Conservation (phyloP, 1,139 yeast genomes). For the Hanseniaspora uvarum region DNA sequence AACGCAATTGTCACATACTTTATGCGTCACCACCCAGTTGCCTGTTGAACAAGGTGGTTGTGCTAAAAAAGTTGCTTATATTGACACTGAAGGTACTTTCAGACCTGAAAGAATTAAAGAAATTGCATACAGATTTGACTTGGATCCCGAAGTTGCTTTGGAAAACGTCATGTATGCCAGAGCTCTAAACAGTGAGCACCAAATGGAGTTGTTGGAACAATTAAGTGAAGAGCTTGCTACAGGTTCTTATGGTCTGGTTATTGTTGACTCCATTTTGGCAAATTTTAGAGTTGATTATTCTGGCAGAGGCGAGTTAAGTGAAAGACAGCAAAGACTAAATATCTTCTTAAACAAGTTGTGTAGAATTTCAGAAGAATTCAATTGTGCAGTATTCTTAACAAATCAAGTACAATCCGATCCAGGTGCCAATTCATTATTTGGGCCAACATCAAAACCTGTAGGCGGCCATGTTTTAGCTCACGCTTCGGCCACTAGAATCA, state of each 20-base stretch:
- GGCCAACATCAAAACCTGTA: constrained; percentile 84
- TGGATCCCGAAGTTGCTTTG: constrained; percentile 84
- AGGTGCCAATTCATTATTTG: constrained; percentile 55
- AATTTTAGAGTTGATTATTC: constrained; percentile 87
- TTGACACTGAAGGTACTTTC: constrained; percentile 97
- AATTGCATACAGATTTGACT: constrained; percentile 83
- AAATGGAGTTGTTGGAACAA: constrained; percentile 69
- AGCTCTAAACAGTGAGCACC: constrained; percentile 96
- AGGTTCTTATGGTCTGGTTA: constrained; percentile 66
- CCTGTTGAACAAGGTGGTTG: constrained; percentile 99
- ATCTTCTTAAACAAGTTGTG: constrained; percentile 85
- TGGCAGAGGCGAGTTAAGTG: constrained; percentile 93
- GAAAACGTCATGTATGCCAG: constrained; percentile 96
- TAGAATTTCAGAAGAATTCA: constrained; percentile 91
- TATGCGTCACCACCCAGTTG: constrained; percentile 91
- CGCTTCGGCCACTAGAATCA: constrained; percentile 46
- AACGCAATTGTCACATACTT: constrained; percentile 90
- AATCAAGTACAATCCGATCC: constrained; percentile 96
- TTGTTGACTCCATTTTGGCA: constrained; percentile 95
- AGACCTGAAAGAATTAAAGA: constrained; percentile 83
- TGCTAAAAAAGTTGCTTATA: constrained; percentile 92
- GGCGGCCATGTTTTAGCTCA: constrained; percentile 99
- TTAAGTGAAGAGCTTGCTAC: constrained; percentile 97
- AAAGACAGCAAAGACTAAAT: constrained; percentile 90
- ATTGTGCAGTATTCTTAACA: constrained; percentile 95